Evolutionary conservation across 495 filamentous ascomycete genomes (phyloP), one percentile per base, ranked within the genome.

Genomic region (Apiosordaria backusii): DNA sequence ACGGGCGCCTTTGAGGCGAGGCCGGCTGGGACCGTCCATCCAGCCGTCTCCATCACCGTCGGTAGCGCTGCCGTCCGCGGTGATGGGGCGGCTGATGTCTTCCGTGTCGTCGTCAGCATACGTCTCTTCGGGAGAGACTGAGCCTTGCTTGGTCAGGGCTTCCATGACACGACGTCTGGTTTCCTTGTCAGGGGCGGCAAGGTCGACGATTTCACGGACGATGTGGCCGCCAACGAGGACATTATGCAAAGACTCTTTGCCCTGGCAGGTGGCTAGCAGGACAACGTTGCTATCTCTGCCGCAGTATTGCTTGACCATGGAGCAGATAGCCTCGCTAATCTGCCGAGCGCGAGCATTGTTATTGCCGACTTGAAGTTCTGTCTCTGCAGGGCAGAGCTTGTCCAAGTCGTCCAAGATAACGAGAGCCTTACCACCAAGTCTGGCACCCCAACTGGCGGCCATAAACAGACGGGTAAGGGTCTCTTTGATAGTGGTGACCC

Each of bases 341-440:
- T 97, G 96, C 3, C 92, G 85, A 69, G 92, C 97, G 27, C 96
- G 88, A 21, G 88, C 90, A 69, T 97, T 97, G 69, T 99, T 93
- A 53, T 88, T 90, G 62, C 92, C 93, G 7, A 96, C 92, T 77
- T 96, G 90, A 26, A 97, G 80, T 74, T 98, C 95, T 0, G 92
- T 97, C 77, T 98, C 95, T 0, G 87, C 88, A 0, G 94, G 93
- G 73, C 95, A 97, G 10, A 99, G 80, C 67, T 89, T 90, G 74
- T 99, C 96, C 10, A 99, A 81, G 67, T 99, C 95, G 72, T 99
- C 95, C 3, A 99, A 80, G 52, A 99, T 86, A 16, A 99, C 88
- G 4, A 97, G 70, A 0, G 93, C 84, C 65, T 86, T 88, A 5
- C 95, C 93, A 52, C 91, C 93, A 13, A 92, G 84, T 59, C 92